phyloP scores from a whole-genome alignment of 495 filamentous ascomycete genomes.

The Trichoderma reesei region DNA sequence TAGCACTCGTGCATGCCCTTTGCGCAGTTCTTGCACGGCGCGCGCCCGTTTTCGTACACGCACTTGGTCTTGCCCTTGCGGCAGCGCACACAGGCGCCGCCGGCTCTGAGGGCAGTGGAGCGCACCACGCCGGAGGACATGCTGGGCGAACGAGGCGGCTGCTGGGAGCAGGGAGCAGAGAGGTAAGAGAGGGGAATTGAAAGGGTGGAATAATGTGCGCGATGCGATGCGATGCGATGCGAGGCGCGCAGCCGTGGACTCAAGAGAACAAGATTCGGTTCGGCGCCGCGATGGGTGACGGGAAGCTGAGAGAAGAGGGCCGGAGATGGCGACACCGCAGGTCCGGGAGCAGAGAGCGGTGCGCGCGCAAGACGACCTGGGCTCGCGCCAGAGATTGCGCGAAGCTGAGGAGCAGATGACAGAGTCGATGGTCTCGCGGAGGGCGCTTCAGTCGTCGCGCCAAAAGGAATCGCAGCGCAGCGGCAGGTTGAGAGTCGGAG shows the following conservation, averaged over 20 bases:
- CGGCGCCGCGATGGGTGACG: not conserved
- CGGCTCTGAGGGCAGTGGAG: conserved; percentile 41
- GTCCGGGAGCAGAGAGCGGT: not conserved
- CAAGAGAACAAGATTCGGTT: too few species aligned
- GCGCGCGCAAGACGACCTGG: not conserved
- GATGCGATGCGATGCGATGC: not conserved
- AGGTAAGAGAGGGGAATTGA: not conserved
- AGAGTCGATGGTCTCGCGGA: not conserved
- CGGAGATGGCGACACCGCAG: conserved; percentile 5
- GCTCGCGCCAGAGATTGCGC: not conserved
- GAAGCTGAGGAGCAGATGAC: not conserved
- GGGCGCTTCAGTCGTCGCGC: not conserved
- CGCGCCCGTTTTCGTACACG: conserved; percentile 42
- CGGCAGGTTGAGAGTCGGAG: not conserved
- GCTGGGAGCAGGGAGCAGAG: not conserved
- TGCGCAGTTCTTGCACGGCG: conserved; percentile 44
- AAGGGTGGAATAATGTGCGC: too few species aligned
- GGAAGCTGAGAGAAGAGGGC: not conserved
- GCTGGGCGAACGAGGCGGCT: conserved; percentile 9
- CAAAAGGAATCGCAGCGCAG: not conserved
- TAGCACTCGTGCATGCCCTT: conserved; percentile 47
- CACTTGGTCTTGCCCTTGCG: conserved; percentile 47
- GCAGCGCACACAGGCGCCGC: conserved; percentile 44
- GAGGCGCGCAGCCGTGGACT: not conserved
- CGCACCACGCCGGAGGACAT: conserved; percentile 36